These are phyloP conservation scores for Monosporozyma aerobia DNA, from an alignment of 805 yeast genomes.

Conservation along the genomic window DNA sequence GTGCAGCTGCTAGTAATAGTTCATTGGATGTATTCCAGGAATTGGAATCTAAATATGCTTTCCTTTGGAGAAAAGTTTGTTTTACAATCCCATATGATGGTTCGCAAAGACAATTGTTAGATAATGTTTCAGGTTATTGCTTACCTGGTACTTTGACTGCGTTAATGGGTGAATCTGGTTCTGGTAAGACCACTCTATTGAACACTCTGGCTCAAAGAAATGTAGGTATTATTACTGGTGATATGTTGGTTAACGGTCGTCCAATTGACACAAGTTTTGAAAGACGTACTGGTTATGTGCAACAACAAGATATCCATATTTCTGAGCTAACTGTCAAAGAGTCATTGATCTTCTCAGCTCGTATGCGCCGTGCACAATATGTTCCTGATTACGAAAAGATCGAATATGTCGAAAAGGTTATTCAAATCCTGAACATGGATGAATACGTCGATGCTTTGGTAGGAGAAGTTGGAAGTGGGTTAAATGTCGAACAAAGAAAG, in stretches of 20 bases:
- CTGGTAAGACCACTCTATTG: slow-evolving; percentile 64
- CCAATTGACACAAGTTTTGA: slow-evolving; percentile 43
- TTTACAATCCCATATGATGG: slow-evolving; percentile 53
- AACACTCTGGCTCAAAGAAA: slow-evolving; percentile 58
- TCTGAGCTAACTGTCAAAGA: slow-evolving; percentile 57
- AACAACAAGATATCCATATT: slow-evolving; percentile 64
- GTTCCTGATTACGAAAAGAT: slow-evolving; percentile 46
- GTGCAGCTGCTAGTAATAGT: slow-evolving; percentile 1
- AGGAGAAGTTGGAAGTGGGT: slow-evolving; percentile 57
- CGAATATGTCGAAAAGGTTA: slow-evolving; percentile 53
- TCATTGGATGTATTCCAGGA: slow-evolving; percentile 9
- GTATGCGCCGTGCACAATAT: slow-evolving; percentile 49
- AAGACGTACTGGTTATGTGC: slow-evolving; percentile 58
- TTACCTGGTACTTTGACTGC: slow-evolving; percentile 72
- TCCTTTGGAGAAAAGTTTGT: slow-evolving; percentile 65
- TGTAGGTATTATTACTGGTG: slow-evolving; percentile 58
- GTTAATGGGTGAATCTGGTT: slow-evolving; percentile 64
- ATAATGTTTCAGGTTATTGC: slow-evolving; percentile 64
- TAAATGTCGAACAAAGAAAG: slow-evolving; percentile 53
- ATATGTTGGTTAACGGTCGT: slow-evolving; percentile 49
- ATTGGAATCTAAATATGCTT: slow-evolving; percentile 36
- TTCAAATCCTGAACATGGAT: slow-evolving; percentile 53
- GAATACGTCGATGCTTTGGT: slow-evolving; percentile 63
- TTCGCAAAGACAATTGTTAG: slow-evolving; percentile 46
- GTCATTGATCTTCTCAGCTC: slow-evolving; percentile 53